Evolutionary conservation across 1,284 basidiomycete species (phyloP).

Genomic region (Moesziomyces sp.): DNA sequence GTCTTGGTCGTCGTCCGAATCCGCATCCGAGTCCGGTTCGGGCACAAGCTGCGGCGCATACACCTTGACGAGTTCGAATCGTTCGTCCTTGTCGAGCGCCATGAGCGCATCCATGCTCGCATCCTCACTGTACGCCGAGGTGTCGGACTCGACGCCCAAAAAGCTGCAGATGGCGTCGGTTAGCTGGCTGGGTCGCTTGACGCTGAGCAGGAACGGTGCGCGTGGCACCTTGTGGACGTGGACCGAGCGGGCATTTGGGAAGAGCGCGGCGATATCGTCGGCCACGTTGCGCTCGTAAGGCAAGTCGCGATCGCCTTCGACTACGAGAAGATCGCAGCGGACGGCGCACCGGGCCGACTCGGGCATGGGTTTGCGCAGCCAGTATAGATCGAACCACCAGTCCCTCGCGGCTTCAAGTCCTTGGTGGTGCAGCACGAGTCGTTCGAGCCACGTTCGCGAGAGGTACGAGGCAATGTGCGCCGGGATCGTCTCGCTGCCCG

Average conservation of each 20-base stretch:
- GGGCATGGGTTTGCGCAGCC: slow-evolving; percentile 13
- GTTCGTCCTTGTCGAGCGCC: slow-evolving; percentile 8
- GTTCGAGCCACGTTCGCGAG: slow-evolving; percentile 17
- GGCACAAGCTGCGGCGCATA: slow-evolving; percentile 11
- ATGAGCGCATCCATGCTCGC: neutral
- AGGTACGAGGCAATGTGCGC: slow-evolving; percentile 19
- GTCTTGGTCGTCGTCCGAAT: slow-evolving; percentile 5
- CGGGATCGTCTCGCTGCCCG: slow-evolving; percentile 20
- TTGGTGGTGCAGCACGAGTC: slow-evolving; percentile 6
- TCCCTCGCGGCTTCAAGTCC: slow-evolving; percentile 14
- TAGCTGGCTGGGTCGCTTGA: slow-evolving; percentile 11
- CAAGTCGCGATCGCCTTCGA: slow-evolving; percentile 17
- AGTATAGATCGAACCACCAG: slow-evolving; percentile 41
- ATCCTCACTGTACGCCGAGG: too few relatives aligned
- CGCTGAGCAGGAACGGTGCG: slow-evolving; percentile 15
- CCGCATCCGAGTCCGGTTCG: slow-evolving; percentile 6
- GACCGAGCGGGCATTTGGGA: neutral
- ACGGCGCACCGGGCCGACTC: neutral
- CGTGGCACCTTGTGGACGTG: slow-evolving; percentile 1
- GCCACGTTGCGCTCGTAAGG: slow-evolving; percentile 27
- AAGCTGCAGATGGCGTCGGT: slow-evolving; percentile 5
- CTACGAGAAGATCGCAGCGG: slow-evolving; percentile 12
- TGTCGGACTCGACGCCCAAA: neutral
- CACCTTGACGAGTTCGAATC: slow-evolving; percentile 26
- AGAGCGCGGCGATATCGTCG: slow-evolving; percentile 5